phyloP scores from a whole-genome alignment of 345 rosid genomes.

The Eutrema heterophyllum region DNA sequence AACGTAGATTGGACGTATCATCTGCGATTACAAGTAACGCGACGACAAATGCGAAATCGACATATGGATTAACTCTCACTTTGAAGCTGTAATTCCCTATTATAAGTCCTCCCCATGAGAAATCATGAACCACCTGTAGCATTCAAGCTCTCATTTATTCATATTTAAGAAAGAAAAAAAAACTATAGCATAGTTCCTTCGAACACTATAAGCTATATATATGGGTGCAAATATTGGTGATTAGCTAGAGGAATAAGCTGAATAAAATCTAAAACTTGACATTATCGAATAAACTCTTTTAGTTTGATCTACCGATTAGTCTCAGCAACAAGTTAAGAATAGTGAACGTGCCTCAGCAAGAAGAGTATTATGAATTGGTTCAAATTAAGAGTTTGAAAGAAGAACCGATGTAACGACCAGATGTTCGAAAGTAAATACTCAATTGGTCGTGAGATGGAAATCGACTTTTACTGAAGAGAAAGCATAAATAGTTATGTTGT shows the following conservation, averaged over 20 bases:
- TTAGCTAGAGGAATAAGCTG: not conserved
- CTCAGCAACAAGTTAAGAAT: not conserved
- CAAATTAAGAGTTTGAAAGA: conserved; percentile 59
- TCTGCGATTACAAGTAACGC: conserved; percentile 29
- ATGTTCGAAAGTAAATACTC: conserved; percentile 34
- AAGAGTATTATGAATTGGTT: conserved; percentile 35
- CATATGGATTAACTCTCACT: conserved; percentile 43
- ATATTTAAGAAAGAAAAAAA: conserved; percentile 22
- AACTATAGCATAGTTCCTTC: not conserved
- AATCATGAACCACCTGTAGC: conserved; percentile 41
- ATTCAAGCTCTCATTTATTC: not conserved
- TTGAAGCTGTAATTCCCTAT: conserved; percentile 40
- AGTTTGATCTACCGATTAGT: not conserved
- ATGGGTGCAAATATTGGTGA: not conserved
- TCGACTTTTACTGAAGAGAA: not conserved
- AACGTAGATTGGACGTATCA: conserved; percentile 16
- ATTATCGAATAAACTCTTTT: not conserved
- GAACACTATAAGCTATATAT: not conserved
- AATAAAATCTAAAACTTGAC: not conserved
- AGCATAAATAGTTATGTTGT: not conserved
- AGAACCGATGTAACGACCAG: conserved; percentile 40
- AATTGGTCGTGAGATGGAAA: not conserved
- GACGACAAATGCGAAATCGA: conserved; percentile 44
- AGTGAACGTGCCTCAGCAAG: conserved; percentile 52
- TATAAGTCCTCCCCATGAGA: conserved; percentile 37